Evolutionary conservation across 495 filamentous ascomycete genomes (phyloP), one percentile per base, ranked within the genome.

Genomic region (Haplographium delicatum): DNA sequence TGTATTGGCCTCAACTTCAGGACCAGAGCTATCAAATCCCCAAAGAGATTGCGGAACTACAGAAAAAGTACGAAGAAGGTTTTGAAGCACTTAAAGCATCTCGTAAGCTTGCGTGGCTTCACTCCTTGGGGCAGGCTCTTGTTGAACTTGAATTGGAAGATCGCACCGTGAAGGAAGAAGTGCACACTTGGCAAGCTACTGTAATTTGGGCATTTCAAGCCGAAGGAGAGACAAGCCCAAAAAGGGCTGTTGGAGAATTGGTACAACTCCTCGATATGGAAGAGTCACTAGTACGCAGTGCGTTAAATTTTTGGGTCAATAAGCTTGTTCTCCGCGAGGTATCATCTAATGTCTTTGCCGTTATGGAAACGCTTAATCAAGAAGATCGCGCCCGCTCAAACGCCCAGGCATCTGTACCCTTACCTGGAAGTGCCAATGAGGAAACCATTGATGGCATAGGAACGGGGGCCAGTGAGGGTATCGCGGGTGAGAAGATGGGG

Each of bases 1-100:
- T 94, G 57, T 99, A 91, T 72, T 99, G 93, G 93, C 91, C 94
- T 0, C 71, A 82, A 1, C 71, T 96, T 9, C 83, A 89, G 34
- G 79, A 85, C 16, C 86, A 91, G 56, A 73, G 73, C 20, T 96
- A 95, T 68, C 62, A 70, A 26, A 68, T 94, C 8, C 93, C 94
- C 3, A 44, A 68, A 0, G 72, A 73, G 27, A 81, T 97, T 27
- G 47, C 65, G 4, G 62, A 74, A 2, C 66, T 87, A 22, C 88
- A 91, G 64, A 66, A 78, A 43, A 70, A 68, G 19, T 98, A 95
- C 68, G 79, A 84, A 37, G 57, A 65, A 3, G 84, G 83, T n/a
- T 98, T 95, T 62, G 82, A 88, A 57, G 68, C 67, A 3, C 73
- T 91, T 56, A 95, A 95, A 61, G 71, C 78, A 5, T 84, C 83